Evolutionary conservation across 108 stramenopile genomes (phyloP), one percentile per base, ranked within the genome.

Genomic region (Cyclotella choctawhatcheeana): DNA sequence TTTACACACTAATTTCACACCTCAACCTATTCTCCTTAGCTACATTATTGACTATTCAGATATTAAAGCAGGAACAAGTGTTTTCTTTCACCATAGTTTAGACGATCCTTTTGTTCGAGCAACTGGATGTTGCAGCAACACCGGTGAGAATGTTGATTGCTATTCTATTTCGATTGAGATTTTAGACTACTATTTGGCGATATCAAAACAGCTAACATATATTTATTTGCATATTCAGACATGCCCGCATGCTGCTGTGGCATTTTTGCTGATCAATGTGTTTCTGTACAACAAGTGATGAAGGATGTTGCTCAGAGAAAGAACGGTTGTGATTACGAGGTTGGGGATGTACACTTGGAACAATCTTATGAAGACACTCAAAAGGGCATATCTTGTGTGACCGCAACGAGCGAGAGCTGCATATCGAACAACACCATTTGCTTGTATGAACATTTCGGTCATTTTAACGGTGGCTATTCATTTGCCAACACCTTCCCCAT

Each of bases 221-320:
- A n/a, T n/a, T n/a, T n/a, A n/a, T n/a, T n/a, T n/a, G n/a, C n/a
- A n/a, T n/a, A 86, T 58, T 69, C 83, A 21, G 59, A 72, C 25
- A 56, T 79, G 65, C 81, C 83, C 13, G 31, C 68, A n/a, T 86
- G 86, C 52, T 86, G 86, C 56, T 86, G 86, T 65, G 58, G 63
- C 31, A 72, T 86, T 18, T 71, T 83, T 17, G 65, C 77, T n/a
- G 31, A 72, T 64, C 12, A 48, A 20, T 86, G 86, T 64, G 73
- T 68, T 2, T 58, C 70, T 20, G 77, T 82, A 5, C 20, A 35
- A 18, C 43, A 72, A 21, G 65, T 77, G 17, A 45, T 61, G 34
- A 44, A 47, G 10, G 24, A 61, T 60, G 71, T 75, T 58, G 81
- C 81, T 0, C 12, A 21, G n/a, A 51, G 43, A 34, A 71, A 77